These are phyloP conservation scores for Suillus spraguei DNA, from an alignment of 768 basidiomycete species.

Conservation along the genomic window DNA sequence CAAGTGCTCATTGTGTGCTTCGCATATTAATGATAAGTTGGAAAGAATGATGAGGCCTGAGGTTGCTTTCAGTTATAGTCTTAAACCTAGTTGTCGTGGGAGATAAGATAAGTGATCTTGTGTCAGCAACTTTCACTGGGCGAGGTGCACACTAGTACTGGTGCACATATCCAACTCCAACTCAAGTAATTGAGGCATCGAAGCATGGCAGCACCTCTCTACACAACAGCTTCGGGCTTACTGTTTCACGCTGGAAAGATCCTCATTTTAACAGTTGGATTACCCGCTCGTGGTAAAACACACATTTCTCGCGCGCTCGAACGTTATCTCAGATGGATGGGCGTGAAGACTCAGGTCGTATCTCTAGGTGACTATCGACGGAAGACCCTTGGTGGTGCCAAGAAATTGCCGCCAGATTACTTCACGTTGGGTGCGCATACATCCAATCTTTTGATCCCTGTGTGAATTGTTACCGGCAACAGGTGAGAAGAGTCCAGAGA, in stretches of 20 bases:
- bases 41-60: neutral
- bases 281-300: slow-evolving; percentile 95
- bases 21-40: neutral
- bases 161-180: too few species aligned
- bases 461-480: slow-evolving; percentile 11
- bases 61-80: neutral
- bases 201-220: slow-evolving; percentile 90
- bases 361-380: slow-evolving; percentile 95
- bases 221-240: slow-evolving; percentile 86
- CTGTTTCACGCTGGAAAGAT: slow-evolving; percentile 96
- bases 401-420: slow-evolving; percentile 90
- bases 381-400: slow-evolving; percentile 84
- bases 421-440: slow-evolving; percentile 70
- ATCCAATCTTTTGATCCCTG: neutral
- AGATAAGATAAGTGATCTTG: slow-evolving; percentile 4
- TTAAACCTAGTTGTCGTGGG: neutral
- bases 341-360: slow-evolving; percentile 93
- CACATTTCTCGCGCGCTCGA: slow-evolving; percentile 95
- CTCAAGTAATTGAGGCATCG: neutral
- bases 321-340: slow-evolving; percentile 98
- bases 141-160: neutral
- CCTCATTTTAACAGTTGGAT: slow-evolving; percentile 87
- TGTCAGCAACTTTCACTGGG: neutral
- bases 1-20: too few species aligned
- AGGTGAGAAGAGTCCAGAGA: slow-evolving; percentile 84